A percentile compares a stretch with the other conserved stretches of the same genome.
phyloP scores from a whole-genome alignment of 257 asterid genomes.

The Nicotiana tomentosiformis region DNA sequence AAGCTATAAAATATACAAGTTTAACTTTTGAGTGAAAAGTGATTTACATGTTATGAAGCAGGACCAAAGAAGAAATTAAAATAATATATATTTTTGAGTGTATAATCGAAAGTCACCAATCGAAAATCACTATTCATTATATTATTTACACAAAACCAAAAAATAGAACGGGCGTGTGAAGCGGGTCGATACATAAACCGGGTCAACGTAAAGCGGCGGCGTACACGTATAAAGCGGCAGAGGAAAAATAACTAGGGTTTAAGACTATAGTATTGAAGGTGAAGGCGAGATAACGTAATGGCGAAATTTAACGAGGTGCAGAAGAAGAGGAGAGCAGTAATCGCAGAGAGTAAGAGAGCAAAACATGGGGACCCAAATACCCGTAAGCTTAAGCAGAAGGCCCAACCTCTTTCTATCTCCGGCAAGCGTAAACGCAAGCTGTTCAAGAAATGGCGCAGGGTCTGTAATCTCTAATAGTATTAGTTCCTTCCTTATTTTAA shows the following conservation, averaged over 20 bases:
- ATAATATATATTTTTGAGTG: not conserved
- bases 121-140: too few relatives aligned
- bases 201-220: not conserved
- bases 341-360: conserved; percentile 49
- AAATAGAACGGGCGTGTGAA: not conserved
- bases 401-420: conserved; percentile 53
- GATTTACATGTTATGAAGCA: not conserved
- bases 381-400: conserved; percentile 50
- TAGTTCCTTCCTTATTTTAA: not conserved
- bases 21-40: not conserved
- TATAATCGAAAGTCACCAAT: too few relatives aligned
- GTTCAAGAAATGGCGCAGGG: conserved; percentile 81
- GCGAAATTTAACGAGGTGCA: conserved; percentile 68
- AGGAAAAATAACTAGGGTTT: not conserved
- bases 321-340: conserved; percentile 59
- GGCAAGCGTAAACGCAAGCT: conserved; percentile 90
- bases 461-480: conserved; percentile 14
- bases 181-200: conserved; percentile 8
- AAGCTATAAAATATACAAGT: not conserved
- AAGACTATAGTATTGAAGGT: not conserved
- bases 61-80: too few relatives aligned
- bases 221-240: not conserved
- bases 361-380: conserved; percentile 50
- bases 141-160: not conserved
- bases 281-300: conserved; percentile 24